phyloP scores from a whole-genome alignment of 1,139 yeast genomes.

The Kodamaea anthophila region DNA sequence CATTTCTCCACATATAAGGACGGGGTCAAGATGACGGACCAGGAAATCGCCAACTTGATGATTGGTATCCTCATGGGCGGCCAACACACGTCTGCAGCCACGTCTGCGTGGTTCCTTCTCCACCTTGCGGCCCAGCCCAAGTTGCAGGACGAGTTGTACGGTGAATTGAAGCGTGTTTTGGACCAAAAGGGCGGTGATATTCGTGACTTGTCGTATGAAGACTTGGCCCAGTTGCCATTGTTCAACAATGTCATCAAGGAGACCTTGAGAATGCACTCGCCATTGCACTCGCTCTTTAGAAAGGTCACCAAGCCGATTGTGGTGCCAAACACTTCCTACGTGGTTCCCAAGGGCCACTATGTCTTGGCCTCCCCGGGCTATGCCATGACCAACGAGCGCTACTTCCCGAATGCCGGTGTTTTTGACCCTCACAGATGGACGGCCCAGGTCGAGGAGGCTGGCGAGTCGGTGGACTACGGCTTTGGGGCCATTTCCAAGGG shows the following conservation, averaged over 20 bases:
- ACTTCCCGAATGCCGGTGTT: slow-evolving; percentile 64
- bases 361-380: slow-evolving; percentile 93
- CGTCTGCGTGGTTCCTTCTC: slow-evolving; percentile 90
- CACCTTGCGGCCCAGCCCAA: slow-evolving; percentile 86
- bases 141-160: slow-evolving; percentile 69
- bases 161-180: slow-evolving; percentile 64
- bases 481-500: slow-evolving; percentile 96
- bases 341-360: slow-evolving; percentile 85
- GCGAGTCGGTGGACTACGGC: slow-evolving; percentile 77
- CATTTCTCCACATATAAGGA: slow-evolving; percentile 80
- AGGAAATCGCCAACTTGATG: slow-evolving; percentile 86
- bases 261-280: slow-evolving; percentile 92
- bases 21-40: slow-evolving; percentile 90
- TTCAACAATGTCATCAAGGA: slow-evolving; percentile 83
- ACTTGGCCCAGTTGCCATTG: slow-evolving; percentile 73
- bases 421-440: slow-evolving; percentile 94
- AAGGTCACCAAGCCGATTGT: slow-evolving; percentile 74
- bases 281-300: slow-evolving; percentile 92
- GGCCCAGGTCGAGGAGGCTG: slow-evolving; percentile 15
- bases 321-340: slow-evolving; percentile 73
- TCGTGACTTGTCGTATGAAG: slow-evolving; percentile 68
- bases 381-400: slow-evolving; percentile 69
- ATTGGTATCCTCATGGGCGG: slow-evolving; percentile 99
- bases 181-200: slow-evolving; percentile 37
- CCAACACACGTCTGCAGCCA: slow-evolving; percentile 95